A percentile compares a stretch with the other conserved stretches of the same genome.
Evolutionary conservation across 495 filamentous ascomycete genomes (phyloP).

Genomic region (Penicillium daleae): DNA sequence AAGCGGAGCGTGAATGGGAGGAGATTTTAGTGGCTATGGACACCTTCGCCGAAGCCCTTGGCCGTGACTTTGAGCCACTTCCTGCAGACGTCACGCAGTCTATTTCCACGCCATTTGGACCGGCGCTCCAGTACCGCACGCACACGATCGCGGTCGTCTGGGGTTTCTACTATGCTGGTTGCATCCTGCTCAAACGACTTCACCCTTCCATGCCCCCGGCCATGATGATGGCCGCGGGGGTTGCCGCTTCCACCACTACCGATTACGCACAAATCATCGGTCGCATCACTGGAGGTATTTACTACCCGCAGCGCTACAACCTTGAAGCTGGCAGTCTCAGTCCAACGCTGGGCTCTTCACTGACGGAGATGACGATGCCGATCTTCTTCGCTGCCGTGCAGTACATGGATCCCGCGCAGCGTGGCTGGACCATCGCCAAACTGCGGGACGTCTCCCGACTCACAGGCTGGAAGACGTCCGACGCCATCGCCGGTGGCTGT

Average conservation of each 20-base stretch:
- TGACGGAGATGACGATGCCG: conserved; percentile 77
- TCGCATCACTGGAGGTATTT: conserved; percentile 77
- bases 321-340: conserved; percentile 62
- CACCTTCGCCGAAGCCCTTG: conserved; percentile 64
- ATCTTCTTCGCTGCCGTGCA: conserved; percentile 87
- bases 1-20: conserved; percentile 81
- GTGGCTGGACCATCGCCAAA: conserved; percentile 73
- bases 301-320: conserved; percentile 62
- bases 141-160: conserved; percentile 85
- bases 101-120: conserved; percentile 77
- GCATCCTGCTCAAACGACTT: conserved; percentile 74
- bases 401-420: conserved; percentile 71
- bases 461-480: conserved; percentile 84
- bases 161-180: conserved; percentile 79
- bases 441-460: conserved; percentile 75
- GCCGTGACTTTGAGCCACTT: conserved; percentile 78
- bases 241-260: conserved; percentile 70
- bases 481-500: conserved; percentile 79
- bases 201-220: conserved; percentile 91
- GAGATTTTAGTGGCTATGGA: conserved; percentile 72
- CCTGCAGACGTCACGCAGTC: conserved; percentile 67
- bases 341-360: conserved; percentile 76
- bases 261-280: conserved; percentile 74
- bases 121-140: conserved; percentile 79
- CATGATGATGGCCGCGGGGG: conserved; percentile 80